Conservation (phyloP, 2,329 filamentous ascomycete genomes). For the Diaporthe vaccinii region DNA sequence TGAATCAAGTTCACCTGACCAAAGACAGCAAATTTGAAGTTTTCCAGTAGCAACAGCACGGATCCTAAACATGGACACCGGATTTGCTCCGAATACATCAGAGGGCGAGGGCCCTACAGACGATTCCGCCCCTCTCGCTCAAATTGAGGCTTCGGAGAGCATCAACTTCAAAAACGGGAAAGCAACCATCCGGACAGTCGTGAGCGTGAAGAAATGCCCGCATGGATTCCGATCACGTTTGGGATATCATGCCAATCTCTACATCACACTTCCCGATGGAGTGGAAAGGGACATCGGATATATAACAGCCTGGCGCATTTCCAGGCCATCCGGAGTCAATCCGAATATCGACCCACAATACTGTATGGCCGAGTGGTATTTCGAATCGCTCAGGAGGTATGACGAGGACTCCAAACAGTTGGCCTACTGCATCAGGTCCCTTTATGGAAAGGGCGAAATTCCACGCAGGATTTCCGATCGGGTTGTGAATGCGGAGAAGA, state of each 20-base stretch:
- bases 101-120: too few relatives aligned
- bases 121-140: not conserved
- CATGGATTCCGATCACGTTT: not conserved
- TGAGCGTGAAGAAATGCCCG: not conserved
- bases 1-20: not conserved
- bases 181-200: not conserved
- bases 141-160: not conserved
- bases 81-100: not conserved
- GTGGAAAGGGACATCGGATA: not conserved
- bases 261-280: not conserved
- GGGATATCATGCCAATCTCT: conserved; percentile 9
- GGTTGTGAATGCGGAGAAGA: not conserved
- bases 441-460: not conserved
- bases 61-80: not conserved
- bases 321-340: not conserved
- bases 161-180: not conserved
- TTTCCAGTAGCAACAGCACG: not conserved
- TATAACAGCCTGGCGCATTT: conserved; percentile 3
- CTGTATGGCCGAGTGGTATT: not conserved
- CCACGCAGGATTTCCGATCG: not conserved
- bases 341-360: not conserved
- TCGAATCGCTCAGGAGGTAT: not conserved
- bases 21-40: not conserved
- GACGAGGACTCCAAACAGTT: not conserved
- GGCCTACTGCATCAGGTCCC: not conserved